phyloP scores from a whole-genome alignment of 441 rosid species.

The Adansonia rubrostipa region DNA sequence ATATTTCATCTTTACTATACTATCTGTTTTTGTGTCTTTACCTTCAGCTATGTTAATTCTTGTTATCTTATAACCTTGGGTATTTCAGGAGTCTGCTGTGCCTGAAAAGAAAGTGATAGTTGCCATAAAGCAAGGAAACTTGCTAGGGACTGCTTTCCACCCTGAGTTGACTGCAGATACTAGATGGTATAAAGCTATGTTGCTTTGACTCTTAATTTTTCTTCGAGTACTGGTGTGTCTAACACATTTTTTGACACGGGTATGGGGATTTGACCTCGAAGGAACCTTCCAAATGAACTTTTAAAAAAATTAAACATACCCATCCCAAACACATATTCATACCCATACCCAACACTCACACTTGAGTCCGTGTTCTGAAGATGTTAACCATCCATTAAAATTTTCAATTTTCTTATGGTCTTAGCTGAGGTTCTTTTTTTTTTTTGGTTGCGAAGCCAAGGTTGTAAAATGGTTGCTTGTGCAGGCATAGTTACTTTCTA shows the following conservation, averaged over 20 bases:
- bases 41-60: slow-evolving; percentile 4
- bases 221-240: too few relatives aligned
- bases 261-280: too few relatives aligned
- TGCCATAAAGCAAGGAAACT: slow-evolving; percentile 79
- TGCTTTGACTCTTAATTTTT: neutral
- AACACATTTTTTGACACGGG: too few relatives aligned
- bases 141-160: slow-evolving; percentile 91
- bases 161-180: slow-evolving; percentile 92
- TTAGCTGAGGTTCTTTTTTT: slow-evolving; percentile 8
- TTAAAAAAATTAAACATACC: too few relatives aligned
- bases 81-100: slow-evolving; percentile 59
- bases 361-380: too few relatives aligned
- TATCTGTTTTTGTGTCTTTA: neutral
- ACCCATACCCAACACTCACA: too few relatives aligned
- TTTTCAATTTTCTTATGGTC: neutral
- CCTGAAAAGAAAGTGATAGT: slow-evolving; percentile 79
- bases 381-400: neutral
- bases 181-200: slow-evolving; percentile 62
- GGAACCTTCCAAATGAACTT: too few relatives aligned
- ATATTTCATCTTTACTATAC: neutral
- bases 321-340: too few relatives aligned
- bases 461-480: slow-evolving; percentile 26
- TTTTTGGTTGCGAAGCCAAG: neutral
- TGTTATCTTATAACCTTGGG: slow-evolving; percentile 10
- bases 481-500: slow-evolving; percentile 89